Percentiles rank a stretch among this genome's conserved stretches.
These are phyloP conservation scores for Ustilago bromivora DNA, from an alignment of 1,284 basidiomycete genomes.

Conservation along the genomic window DNA sequence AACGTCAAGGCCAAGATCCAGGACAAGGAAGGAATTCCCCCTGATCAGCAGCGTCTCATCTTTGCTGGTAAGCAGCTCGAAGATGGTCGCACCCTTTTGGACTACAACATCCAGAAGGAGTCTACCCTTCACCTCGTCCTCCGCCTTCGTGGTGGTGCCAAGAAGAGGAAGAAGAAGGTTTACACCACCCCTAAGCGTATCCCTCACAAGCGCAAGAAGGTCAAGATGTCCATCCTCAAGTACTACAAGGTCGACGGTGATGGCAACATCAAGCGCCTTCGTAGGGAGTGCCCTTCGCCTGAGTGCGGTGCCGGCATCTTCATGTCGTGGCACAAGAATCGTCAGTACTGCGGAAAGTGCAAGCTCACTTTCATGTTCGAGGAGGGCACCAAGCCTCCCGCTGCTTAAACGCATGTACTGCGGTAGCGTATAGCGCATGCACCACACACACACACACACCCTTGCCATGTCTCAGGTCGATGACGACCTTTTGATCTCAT, in stretches of 20 bases:
- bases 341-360: slow-evolving; percentile 70
- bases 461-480: slow-evolving; percentile 33
- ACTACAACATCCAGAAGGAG: slow-evolving; percentile 85
- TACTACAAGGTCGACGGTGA: slow-evolving; percentile 99
- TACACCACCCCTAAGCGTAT: slow-evolving; percentile 99
- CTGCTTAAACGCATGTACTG: slow-evolving; percentile 42
- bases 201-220: slow-evolving; percentile 99
- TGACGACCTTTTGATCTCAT: slow-evolving; percentile 24
- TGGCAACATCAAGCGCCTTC: slow-evolving; percentile 98
- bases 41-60: slow-evolving; percentile 97
- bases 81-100: slow-evolving; percentile 72
- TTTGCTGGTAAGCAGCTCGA: slow-evolving; percentile 96
- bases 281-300: slow-evolving; percentile 87
- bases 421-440: not conserved
- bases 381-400: slow-evolving; percentile 66
- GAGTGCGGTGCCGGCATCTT: slow-evolving; percentile 69
- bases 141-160: slow-evolving; percentile 89
- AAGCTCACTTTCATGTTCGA: slow-evolving; percentile 70
- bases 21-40: slow-evolving; percentile 81
- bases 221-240: slow-evolving; percentile 98
- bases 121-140: slow-evolving; percentile 67
- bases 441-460: not conserved
- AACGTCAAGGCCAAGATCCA: slow-evolving; percentile 72
- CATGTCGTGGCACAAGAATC: slow-evolving; percentile 69
- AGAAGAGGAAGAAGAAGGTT: slow-evolving; percentile 99